These are phyloP conservation scores for Colletotrichum australisinense DNA, from an alignment of 2,329 filamentous ascomycete genomes.

Conservation along the genomic window DNA sequence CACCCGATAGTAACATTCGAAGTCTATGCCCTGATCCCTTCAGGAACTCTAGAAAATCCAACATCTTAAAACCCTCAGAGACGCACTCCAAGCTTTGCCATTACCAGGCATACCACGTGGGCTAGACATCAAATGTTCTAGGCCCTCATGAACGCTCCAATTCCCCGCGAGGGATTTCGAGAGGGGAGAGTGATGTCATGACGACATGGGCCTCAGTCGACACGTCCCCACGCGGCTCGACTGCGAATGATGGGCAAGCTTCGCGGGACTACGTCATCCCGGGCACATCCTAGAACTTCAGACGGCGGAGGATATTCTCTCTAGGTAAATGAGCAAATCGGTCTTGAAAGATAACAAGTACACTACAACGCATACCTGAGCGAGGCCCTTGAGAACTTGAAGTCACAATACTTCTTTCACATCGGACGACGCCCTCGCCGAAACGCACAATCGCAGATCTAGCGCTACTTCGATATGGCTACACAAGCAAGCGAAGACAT, in stretches of 20 bases:
- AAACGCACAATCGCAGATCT: neutral
- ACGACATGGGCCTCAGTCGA: slow-evolving; percentile 3
- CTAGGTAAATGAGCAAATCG: neutral
- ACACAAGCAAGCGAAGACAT: neutral
- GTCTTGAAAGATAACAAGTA: neutral
- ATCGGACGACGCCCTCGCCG: neutral
- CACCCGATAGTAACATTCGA: neutral
- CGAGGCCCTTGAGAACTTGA: neutral
- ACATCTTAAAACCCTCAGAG: neutral
- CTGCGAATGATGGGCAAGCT: neutral
- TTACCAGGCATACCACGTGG: neutral
- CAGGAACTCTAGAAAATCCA: neutral
- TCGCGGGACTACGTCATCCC: slow-evolving; percentile 20
- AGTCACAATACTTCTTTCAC: neutral
- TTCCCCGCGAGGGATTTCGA: neutral
- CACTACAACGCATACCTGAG: neutral
- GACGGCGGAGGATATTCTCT: neutral
- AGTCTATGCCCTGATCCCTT: too few relatives aligned
- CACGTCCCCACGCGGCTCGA: neutral
- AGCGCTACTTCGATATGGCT: neutral
- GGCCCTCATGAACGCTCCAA: neutral
- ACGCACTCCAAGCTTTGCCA: neutral
- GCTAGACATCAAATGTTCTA: neutral
- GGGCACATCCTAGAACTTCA: slow-evolving; percentile 4
- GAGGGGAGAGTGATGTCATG: slow-evolving; percentile 31